These are phyloP conservation scores for Ogataea pilisensis DNA, from an alignment of 805 yeast species.

Conservation along the genomic window DNA sequence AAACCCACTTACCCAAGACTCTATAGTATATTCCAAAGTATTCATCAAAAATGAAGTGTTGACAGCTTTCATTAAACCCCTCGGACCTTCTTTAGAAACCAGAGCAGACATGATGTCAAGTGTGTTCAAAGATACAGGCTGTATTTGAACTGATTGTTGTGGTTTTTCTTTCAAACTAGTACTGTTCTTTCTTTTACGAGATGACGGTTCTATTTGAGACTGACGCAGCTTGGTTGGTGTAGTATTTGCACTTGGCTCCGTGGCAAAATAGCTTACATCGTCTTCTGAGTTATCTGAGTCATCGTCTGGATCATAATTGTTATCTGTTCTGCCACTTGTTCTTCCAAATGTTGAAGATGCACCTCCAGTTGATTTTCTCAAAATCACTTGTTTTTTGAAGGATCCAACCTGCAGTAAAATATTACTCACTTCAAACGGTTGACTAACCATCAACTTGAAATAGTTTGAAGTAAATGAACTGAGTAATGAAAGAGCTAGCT, in stretches of 20 bases:
- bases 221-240: conserved; percentile 20
- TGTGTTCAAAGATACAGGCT: conserved; percentile 59
- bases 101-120: conserved; percentile 61
- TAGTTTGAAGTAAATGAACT: conserved; percentile 66
- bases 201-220: conserved; percentile 29
- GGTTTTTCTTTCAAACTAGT: background rate
- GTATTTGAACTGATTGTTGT: conserved; percentile 29
- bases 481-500: conserved; percentile 51
- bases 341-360: background rate
- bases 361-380: conserved; percentile 1
- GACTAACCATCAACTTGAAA: conserved; percentile 62
- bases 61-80: conserved; percentile 68
- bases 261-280: conserved; percentile 22
- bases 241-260: conserved; percentile 8
- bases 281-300: conserved; percentile 38
- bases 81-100: conserved; percentile 65
- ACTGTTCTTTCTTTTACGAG: background rate
- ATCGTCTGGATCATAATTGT: conserved; percentile 17
- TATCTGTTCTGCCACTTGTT: background rate
- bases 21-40: conserved; percentile 70
- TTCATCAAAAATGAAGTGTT: conserved; percentile 77
- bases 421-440: conserved; percentile 85
- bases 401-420: conserved; percentile 77
- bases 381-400: conserved; percentile 33
- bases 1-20: conserved; percentile 90